phyloP scores from a whole-genome alignment of 139 green algal genomes.

The Gonium pectorale region DNA sequence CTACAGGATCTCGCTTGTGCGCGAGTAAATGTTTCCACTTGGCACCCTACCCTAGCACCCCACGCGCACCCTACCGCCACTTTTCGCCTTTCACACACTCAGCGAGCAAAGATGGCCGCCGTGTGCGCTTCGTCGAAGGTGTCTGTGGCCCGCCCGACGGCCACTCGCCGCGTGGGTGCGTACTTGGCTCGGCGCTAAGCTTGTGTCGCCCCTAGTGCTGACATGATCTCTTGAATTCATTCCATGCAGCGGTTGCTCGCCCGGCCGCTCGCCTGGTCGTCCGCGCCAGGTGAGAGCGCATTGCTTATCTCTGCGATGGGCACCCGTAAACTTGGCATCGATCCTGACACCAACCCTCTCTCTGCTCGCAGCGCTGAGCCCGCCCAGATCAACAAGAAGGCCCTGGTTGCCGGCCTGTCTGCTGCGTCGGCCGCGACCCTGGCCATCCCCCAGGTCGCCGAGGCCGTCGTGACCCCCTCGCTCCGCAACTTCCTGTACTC shows the following conservation, averaged over 20 bases:
- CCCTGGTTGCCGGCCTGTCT: slow-evolving; percentile 73
- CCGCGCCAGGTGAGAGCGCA: slow-evolving; percentile 32
- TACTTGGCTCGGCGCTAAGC: no score
- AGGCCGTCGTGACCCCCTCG: slow-evolving; percentile 90
- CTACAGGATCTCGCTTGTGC: no score
- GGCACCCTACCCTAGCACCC: no score
- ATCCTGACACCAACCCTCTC: no score
- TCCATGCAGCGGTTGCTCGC: slow-evolving; percentile 39
- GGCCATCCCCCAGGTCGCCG: slow-evolving; percentile 74
- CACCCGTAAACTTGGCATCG: no score
- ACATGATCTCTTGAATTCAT: no score
- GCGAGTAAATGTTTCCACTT: no score
- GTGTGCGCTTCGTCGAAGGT: slow-evolving; percentile 42
- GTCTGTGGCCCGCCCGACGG: slow-evolving; percentile 22
- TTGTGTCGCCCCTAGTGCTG: no score
- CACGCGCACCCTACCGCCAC: neutral
- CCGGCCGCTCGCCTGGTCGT: slow-evolving; percentile 43
- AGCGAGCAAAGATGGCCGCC: slow-evolving; percentile 40
- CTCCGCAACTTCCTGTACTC: slow-evolving; percentile 94
- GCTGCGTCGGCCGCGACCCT: slow-evolving; percentile 68
- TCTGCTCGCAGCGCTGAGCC: slow-evolving; percentile 59
- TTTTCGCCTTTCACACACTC: neutral
- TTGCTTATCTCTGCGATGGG: no score
- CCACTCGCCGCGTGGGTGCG: slow-evolving; percentile 41
- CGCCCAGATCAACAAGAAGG: slow-evolving; percentile 55